Percentiles rank a stretch among this genome's conserved stretches.
These are phyloP conservation scores for Fusarium acutatum DNA, from an alignment of 2,329 filamentous ascomycete species.

Conservation along the genomic window DNA sequence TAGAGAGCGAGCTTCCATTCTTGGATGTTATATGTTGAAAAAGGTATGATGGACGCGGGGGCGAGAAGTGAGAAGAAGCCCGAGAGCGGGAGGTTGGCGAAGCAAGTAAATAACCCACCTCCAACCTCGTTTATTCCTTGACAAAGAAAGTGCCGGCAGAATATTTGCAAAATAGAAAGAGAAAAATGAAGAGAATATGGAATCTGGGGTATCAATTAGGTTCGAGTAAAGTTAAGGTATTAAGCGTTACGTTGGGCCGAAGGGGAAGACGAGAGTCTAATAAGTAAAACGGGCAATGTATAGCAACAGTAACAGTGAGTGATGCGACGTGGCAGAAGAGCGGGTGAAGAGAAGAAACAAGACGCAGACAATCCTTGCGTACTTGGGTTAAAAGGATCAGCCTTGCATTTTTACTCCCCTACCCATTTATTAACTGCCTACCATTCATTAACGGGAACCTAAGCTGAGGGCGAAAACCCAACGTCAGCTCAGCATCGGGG, in stretches of 20 bases:
- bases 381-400: slow-evolving; percentile 4
- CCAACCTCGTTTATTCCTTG: slow-evolving; percentile 3
- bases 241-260: slow-evolving; percentile 10
- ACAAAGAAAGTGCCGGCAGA: not conserved
- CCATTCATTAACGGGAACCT: not conserved
- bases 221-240: not conserved
- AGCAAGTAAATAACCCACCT: slow-evolving; percentile 8
- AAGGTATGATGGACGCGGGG: slow-evolving; percentile 11
- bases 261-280: slow-evolving; percentile 4
- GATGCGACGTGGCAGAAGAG: slow-evolving; percentile 18
- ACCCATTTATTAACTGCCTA: not conserved
- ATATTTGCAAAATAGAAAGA: not conserved
- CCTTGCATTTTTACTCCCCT: slow-evolving; percentile 3
- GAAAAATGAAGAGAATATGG: not conserved
- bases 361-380: not conserved
- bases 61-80: slow-evolving; percentile 1
- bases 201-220: slow-evolving; percentile 12
- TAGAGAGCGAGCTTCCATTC: slow-evolving; percentile 84
- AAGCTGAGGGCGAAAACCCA: slow-evolving; percentile 34
- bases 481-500: slow-evolving; percentile 41
- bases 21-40: slow-evolving; percentile 9
- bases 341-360: not conserved
- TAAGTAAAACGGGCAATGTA: slow-evolving; percentile 1
- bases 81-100: slow-evolving; percentile 15
- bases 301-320: not conserved